Evolutionary conservation across 148 eudicot genomes (phyloP).

Genomic region (Talinum fruticosum): DNA sequence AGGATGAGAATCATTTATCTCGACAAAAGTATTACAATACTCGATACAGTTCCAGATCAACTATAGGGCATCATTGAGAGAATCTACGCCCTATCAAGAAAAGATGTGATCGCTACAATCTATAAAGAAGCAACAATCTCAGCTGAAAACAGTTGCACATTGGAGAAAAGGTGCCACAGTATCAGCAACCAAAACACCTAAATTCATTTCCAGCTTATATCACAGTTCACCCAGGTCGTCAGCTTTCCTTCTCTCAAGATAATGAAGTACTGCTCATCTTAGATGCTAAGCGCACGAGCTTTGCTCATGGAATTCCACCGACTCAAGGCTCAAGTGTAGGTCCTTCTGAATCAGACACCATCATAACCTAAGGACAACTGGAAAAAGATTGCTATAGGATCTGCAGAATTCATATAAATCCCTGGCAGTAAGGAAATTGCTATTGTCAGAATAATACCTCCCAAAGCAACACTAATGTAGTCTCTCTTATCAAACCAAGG

Average conservation of each 20-base stretch:
- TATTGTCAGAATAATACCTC: slow-evolving; percentile 39
- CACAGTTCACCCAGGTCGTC: slow-evolving; percentile 23
- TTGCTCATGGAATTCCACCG: slow-evolving; percentile 33
- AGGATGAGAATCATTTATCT: not conserved
- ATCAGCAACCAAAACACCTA: slow-evolving; percentile 20
- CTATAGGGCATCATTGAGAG: not conserved
- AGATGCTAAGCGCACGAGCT: slow-evolving; percentile 33
- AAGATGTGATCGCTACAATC: slow-evolving; percentile 7
- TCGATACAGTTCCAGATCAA: slow-evolving; percentile 9
- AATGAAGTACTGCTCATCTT: slow-evolving; percentile 33
- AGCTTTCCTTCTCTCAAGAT: slow-evolving; percentile 30
- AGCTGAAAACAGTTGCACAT: not conserved
- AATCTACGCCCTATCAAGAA: slow-evolving; percentile 5
- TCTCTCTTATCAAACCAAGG: slow-evolving; percentile 35
- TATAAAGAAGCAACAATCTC: slow-evolving; percentile 13
- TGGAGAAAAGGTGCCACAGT: slow-evolving; percentile 19
- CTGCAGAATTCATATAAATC: slow-evolving; percentile 33
- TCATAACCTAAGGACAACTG: slow-evolving; percentile 40
- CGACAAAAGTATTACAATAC: slow-evolving; percentile 23
- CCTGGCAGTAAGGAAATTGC: slow-evolving; percentile 43
- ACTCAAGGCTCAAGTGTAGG: slow-evolving; percentile 36
- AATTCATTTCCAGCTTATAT: slow-evolving; percentile 26
- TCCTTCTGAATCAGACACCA: slow-evolving; percentile 32
- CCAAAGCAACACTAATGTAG: slow-evolving; percentile 33
- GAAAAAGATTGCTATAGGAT: slow-evolving; percentile 34